Base-by-base conservation (phyloP, 1,284 basidiomycete species). In the Cryptococcus sp. region DNA sequence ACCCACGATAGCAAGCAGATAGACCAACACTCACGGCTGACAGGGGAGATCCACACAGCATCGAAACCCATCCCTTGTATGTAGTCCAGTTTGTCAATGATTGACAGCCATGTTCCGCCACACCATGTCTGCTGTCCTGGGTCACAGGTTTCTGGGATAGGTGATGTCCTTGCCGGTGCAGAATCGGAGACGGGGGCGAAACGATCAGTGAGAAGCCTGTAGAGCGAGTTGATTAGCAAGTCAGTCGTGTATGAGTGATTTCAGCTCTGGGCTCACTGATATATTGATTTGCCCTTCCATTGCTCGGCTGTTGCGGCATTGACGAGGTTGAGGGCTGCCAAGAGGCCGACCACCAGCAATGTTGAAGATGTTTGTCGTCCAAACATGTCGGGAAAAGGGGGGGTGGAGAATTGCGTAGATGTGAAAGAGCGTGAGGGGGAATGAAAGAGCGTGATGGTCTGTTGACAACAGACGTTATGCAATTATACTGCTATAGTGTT, bases 31-130 rank as follows among this genome's bases (percentile, higher is more conserved):
- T 61, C 50, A 70, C 68, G 50, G 61, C 60, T 63, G 8, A 61
- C 62, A 49, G 62, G 57, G 19, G 61, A 69, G 54, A 83, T 85
- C 75, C 73, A 89, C 82, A 83, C 65, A 27, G 88, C 87, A 51
- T 88, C 88, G 71, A 89, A 88, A 8, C 88, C 89, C 75, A 88
- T 86, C 64, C 83, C 80, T 65, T 89, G 85, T 58, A 90, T 86
- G 73, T 90, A 90, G 74, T 90, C 87, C 48, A 91, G 81, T 72
- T 89, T 88, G 65, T 84, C 82, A 55, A 83, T 83, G 67, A 89
- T 85, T 2, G 86, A 86, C 55, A 85, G 83, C 88, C 88, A 91
- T 13, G 85, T 88, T 5, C 89, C 88, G 22, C 88, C 88, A 64
- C 89, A 90, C 83, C 85, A 63, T 52, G 72, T 77, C 53, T 72